phyloP scores from a whole-genome alignment of 768 basidiomycete species.

The Tremella mesenterica region DNA sequence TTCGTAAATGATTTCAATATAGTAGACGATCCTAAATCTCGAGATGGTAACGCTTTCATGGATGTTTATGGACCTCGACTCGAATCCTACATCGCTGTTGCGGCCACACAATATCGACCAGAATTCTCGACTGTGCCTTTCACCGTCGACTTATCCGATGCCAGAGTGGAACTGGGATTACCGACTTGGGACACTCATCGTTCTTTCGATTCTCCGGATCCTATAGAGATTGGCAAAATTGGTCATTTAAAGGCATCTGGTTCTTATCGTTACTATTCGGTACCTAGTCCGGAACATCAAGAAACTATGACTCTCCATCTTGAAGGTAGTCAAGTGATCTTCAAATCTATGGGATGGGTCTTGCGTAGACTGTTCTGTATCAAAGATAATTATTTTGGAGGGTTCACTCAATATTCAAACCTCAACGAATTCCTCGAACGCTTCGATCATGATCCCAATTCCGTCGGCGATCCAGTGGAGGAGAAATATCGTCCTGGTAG shows the following conservation, averaged over 20 bases:
- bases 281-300: conserved; percentile 59
- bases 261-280: conserved; percentile 65
- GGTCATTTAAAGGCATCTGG: conserved; percentile 55
- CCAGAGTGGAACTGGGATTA: conserved; percentile 56
- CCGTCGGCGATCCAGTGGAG: conserved; percentile 70
- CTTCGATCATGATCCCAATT: conserved; percentile 50
- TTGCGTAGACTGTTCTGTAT: conserved; percentile 79
- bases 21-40: conserved; percentile 72
- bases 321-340: conserved; percentile 42
- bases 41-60: conserved; percentile 82
- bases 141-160: conserved; percentile 53
- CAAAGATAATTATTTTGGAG: conserved; percentile 87
- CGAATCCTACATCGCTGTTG: conserved; percentile 52
- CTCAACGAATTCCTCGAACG: conserved; percentile 74
- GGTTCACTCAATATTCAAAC: conserved; percentile 86
- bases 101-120: conserved; percentile 64
- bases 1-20: conserved; percentile 96
- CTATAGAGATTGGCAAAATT: conserved; percentile 57
- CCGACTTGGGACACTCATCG: conserved; percentile 80
- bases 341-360: conserved; percentile 76
- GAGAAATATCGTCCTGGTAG: conserved; percentile 71
- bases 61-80: conserved; percentile 57
- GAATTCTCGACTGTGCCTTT: conserved; percentile 62
- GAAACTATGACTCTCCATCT: conserved; percentile 69
- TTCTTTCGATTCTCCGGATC: conserved; percentile 56